These are phyloP conservation scores for Amborella trichopoda DNA, from an alignment of 164 flowering plant genomes.

Conservation along the genomic window DNA sequence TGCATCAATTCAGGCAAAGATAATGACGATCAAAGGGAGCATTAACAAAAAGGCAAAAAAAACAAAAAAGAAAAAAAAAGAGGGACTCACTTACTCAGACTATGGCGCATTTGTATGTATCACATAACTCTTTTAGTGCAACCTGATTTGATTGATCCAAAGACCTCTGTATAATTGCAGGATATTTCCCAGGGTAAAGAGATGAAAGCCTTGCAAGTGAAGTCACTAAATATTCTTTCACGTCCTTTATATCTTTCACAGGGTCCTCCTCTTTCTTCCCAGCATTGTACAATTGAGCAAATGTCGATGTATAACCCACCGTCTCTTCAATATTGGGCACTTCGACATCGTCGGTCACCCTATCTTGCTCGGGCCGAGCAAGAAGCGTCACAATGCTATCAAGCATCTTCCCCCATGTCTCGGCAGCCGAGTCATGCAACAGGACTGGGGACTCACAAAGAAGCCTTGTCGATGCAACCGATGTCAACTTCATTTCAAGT, in stretches of 20 bases:
- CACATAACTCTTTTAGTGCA: conserved; percentile 67
- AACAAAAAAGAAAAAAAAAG: not conserved
- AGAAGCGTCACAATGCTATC: conserved; percentile 78
- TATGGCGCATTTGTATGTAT: conserved; percentile 27
- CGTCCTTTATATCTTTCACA: conserved; percentile 57
- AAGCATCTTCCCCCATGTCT: conserved; percentile 70
- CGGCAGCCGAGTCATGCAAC: conserved; percentile 40
- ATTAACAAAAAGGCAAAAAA: not conserved
- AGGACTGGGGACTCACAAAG: conserved; percentile 68
- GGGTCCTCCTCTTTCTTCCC: conserved; percentile 93
- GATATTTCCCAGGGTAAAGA: conserved; percentile 56
- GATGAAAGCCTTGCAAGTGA: conserved; percentile 57
- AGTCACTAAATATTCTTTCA: conserved; percentile 58
- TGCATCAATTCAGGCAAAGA: no score
- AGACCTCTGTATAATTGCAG: conserved; percentile 41
- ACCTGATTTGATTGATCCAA: conserved; percentile 61
- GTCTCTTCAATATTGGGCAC: conserved; percentile 78
- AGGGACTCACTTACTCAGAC: conserved; percentile 30
- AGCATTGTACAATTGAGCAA: conserved; percentile 73
- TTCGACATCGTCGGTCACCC: conserved; percentile 76
- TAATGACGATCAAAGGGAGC: no score
- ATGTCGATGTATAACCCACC: conserved; percentile 63
- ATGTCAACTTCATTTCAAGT: conserved; percentile 62
- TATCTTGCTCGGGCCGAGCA: conserved; percentile 73
- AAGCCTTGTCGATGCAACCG: conserved; percentile 78